phyloP scores from a whole-genome alignment of 2,329 filamentous ascomycete genomes.

The Xylaria sp. region DNA sequence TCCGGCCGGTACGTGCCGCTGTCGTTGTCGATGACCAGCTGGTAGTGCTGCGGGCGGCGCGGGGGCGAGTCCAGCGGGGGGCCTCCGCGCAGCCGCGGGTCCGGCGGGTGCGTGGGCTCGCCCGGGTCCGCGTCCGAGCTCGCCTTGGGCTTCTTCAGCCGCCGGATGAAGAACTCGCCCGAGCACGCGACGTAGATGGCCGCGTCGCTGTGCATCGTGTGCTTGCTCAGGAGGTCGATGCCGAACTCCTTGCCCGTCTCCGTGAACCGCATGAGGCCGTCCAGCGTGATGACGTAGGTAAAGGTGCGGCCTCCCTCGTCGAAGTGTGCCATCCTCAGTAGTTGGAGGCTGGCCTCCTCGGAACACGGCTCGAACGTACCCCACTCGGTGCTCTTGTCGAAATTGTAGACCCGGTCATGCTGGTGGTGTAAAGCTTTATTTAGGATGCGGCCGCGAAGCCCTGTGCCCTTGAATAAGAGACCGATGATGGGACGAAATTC shows the following conservation, averaged over 20 bases:
- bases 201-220: conserved; percentile 96
- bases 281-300: conserved; percentile 88
- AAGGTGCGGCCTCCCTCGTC: conserved; percentile 85
- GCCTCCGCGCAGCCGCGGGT: conserved; percentile 45
- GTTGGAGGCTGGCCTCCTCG: conserved; percentile 72
- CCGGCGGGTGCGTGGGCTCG: conserved; percentile 54
- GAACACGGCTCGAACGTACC: conserved; percentile 69
- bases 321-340: conserved; percentile 84
- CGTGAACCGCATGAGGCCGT: conserved; percentile 85
- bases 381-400: conserved; percentile 73
- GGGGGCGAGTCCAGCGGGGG: conserved; percentile 50
- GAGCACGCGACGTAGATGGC: conserved; percentile 88
- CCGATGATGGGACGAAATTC: conserved; percentile 91
- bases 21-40: conserved; percentile 93
- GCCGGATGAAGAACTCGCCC: conserved; percentile 88
- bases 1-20: conserved; percentile 92
- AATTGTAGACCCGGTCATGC: conserved; percentile 87
- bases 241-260: conserved; percentile 96
- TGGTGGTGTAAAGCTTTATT: conserved; percentile 89
- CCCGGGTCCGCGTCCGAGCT: conserved; percentile 47
- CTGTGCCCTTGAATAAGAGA: conserved; percentile 80
- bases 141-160: conserved; percentile 56
- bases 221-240: conserved; percentile 89
- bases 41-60: conserved; percentile 63
- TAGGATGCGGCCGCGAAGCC: conserved; percentile 76